These are phyloP conservation scores for Eimeria brunetti DNA, from an alignment of 169 alveolate genomes.

Conservation along the genomic window DNA sequence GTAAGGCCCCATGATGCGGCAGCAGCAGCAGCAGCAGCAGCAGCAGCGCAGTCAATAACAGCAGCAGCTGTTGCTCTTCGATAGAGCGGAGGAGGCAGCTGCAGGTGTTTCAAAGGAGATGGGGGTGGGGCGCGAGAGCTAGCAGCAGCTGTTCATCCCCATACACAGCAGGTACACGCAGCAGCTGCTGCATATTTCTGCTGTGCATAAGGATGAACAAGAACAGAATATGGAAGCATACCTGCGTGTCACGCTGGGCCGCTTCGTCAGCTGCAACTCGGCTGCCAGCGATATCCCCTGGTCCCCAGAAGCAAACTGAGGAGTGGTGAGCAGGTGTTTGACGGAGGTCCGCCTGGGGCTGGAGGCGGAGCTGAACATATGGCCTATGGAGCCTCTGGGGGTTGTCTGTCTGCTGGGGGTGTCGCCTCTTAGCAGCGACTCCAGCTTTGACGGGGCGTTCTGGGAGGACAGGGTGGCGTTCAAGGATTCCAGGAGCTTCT, in stretches of 20 bases:
- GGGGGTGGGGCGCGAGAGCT: no score
- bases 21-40: no score
- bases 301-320: background rate
- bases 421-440: slow-evolving; percentile 35
- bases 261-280: slow-evolving; percentile 20
- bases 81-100: background rate
- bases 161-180: background rate
- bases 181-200: background rate
- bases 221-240: background rate
- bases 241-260: slow-evolving; percentile 17
- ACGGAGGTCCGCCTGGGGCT: slow-evolving; percentile 60
- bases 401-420: slow-evolving; percentile 32
- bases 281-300: slow-evolving; percentile 25
- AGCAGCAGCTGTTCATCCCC: no score
- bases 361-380: background rate
- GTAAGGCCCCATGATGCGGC: background rate
- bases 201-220: background rate
- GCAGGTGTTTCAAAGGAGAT: background rate
- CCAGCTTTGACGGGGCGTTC: background rate
- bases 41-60: background rate
- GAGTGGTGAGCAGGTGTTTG: slow-evolving; percentile 8
- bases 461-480: background rate
- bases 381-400: slow-evolving; percentile 35
- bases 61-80: background rate
- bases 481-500: background rate